Evolutionary conservation across 2,329 filamentous ascomycete genomes (phyloP), one percentile per base, ranked within the genome.

Genomic region (Pseudogymnoascus sp.): DNA sequence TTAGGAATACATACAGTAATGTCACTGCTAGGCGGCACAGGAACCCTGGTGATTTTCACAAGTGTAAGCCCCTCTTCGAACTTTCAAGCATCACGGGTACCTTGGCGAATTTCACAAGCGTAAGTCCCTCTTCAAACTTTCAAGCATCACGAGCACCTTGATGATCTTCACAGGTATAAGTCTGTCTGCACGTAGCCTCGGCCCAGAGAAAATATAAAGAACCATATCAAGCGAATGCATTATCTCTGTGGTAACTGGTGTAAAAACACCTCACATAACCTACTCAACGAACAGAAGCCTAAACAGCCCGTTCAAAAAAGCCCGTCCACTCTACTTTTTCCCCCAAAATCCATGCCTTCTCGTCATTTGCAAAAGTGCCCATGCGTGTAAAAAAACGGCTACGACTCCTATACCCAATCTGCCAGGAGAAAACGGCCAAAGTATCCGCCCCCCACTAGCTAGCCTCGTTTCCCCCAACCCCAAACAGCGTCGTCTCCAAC

Each of bases 361-460:
- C 26, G 7, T 53, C 23, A 31, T 31, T 15, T 17, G 23, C 46
- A 29, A 53, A 11, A 11, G 15, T 26, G 23, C 46, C 46, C 46
- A 56, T 56, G 46, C 46, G 26, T 53, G 26, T 53, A 7, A 26
- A 56, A 53, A 31, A 33, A 33, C n/a, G 26, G 46, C 29, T 33
- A 56, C 46, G 46, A 56, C 46, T 56, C 46, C 26, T 33, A 56
- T 56, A 56, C 46, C 46, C 46, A 56, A 56, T 33, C n/a, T 56
- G 26, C 46, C n/a, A 3, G 17, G 15, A 15, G 21, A 10, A 50
- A 26, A 29, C 5, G 46, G 46, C 26, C 10, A 19, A 53, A 53
- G 26, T 33, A 33, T 56, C 46, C 46, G n/a, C 10, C 46, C 23
- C 42, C n/a, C 21, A 10, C 40, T 23, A 19, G 42, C 7, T n/a